Conservation (phyloP, 805 yeast species). For the Candida ulmi region DNA sequence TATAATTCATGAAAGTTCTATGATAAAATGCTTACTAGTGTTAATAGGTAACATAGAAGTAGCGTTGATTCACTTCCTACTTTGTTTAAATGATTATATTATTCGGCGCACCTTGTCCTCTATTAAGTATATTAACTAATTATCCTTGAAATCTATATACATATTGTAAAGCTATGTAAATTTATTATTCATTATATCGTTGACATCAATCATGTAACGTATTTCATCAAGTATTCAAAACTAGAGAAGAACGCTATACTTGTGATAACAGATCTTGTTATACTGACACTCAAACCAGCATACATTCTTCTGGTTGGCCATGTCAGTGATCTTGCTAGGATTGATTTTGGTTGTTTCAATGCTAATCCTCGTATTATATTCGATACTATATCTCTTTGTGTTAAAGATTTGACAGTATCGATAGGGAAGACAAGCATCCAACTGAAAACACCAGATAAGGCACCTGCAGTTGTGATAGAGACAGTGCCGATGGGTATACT, state of each 20-base stretch:
- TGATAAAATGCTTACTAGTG: too few species aligned
- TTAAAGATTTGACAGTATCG: slow-evolving; percentile 72
- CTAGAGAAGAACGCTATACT: slow-evolving; percentile 72
- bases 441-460: slow-evolving; percentile 65
- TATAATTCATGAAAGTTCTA: too few species aligned
- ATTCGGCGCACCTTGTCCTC: too few species aligned
- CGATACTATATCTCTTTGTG: slow-evolving; percentile 69
- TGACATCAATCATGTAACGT: slow-evolving; percentile 30
- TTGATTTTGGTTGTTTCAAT: slow-evolving; percentile 33
- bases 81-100: too few species aligned
- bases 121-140: too few species aligned
- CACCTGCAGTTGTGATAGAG: slow-evolving; percentile 68
- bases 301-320: slow-evolving; percentile 51
- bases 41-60: too few species aligned
- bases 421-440: slow-evolving; percentile 77
- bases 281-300: slow-evolving; percentile 72
- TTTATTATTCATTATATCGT: too few species aligned
- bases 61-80: too few species aligned
- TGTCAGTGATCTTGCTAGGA: slow-evolving; percentile 25
- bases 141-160: too few species aligned
- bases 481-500: slow-evolving; percentile 29
- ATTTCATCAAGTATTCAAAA: slow-evolving; percentile 63
- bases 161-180: too few species aligned
- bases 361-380: slow-evolving; percentile 54
- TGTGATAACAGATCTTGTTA: slow-evolving; percentile 63